Evolutionary conservation across 2,329 filamentous ascomycete genomes (phyloP).

Genomic region (Coniochaeta sp.): DNA sequence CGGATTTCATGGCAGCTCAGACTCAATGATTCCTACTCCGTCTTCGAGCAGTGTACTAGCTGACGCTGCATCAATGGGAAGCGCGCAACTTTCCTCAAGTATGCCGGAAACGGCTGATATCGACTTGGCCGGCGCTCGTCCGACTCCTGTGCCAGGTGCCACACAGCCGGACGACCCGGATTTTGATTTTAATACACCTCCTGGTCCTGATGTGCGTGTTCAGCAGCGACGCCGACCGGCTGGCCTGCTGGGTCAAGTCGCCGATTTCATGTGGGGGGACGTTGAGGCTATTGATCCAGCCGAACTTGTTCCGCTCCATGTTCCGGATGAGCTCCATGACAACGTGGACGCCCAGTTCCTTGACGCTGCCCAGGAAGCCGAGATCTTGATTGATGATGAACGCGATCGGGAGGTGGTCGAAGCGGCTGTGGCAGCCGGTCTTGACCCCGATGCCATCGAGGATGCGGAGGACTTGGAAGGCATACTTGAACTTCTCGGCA

Average conservation of each 20-base stretch:
- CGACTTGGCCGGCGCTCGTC: not conserved
- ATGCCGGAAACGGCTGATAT: not conserved
- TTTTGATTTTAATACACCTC: slow-evolving; percentile 3
- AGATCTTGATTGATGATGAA: slow-evolving; percentile 16
- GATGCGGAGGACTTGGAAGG: slow-evolving; percentile 94
- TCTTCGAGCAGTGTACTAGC: not conserved
- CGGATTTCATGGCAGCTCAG: not conserved
- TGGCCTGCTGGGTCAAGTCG: slow-evolving; percentile 34
- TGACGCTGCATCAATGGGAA: not conserved
- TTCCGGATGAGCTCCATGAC: slow-evolving; percentile 17
- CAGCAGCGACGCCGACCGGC: slow-evolving; percentile 17
- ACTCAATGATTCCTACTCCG: not conserved
- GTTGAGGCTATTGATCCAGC: slow-evolving; percentile 45
- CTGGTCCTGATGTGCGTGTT: not conserved
- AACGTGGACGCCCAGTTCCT: slow-evolving; percentile 15
- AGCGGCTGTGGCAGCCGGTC: slow-evolving; percentile 56
- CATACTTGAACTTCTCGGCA: slow-evolving; percentile 89
- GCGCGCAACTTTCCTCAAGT: not conserved
- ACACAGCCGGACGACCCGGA: slow-evolving; percentile 1
- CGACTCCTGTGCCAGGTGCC: not conserved
- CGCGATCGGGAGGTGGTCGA: slow-evolving; percentile 53
- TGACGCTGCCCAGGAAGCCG: slow-evolving; percentile 17
- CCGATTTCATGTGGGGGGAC: slow-evolving; percentile 56
- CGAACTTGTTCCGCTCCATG: slow-evolving; percentile 36
- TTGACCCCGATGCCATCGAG: slow-evolving; percentile 70